These are phyloP conservation scores for Coprinellus aureogranulatus DNA, from an alignment of 768 basidiomycete genomes.

Conservation along the genomic window DNA sequence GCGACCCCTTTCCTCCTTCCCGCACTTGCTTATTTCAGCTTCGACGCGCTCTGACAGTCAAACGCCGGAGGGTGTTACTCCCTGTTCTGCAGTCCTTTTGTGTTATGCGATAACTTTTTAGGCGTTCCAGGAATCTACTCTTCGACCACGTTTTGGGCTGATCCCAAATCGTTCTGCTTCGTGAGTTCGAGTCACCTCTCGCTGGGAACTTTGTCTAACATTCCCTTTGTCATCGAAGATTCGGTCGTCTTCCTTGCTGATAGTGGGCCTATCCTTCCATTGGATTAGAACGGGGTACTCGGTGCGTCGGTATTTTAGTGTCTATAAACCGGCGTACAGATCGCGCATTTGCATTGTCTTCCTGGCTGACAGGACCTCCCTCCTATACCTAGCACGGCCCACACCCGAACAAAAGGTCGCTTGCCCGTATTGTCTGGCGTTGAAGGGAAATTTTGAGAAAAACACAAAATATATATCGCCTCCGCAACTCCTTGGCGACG, in stretches of 20 bases:
- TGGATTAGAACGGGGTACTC: background rate
- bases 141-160: background rate
- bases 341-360: background rate
- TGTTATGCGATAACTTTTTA: constrained; percentile 2
- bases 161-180: background rate
- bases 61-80: background rate
- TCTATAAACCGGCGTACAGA: constrained; percentile 1
- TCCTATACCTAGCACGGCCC: background rate
- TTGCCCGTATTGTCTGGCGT: constrained; percentile 5
- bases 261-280: too few relatives aligned
- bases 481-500: constrained; percentile 1
- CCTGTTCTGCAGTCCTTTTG: background rate
- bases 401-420: constrained; percentile 3
- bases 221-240: too few relatives aligned
- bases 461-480: background rate
- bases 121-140: background rate
- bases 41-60: background rate
- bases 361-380: background rate
- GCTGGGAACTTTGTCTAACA: background rate
- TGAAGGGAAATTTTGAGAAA: background rate
- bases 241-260: too few relatives aligned
- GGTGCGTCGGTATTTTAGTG: background rate
- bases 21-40: background rate
- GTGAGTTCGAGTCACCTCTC: background rate
- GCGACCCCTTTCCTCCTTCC: background rate